Base-by-base conservation (phyloP, 78 protist species). In the Salpingoeca rosetta region DNA sequence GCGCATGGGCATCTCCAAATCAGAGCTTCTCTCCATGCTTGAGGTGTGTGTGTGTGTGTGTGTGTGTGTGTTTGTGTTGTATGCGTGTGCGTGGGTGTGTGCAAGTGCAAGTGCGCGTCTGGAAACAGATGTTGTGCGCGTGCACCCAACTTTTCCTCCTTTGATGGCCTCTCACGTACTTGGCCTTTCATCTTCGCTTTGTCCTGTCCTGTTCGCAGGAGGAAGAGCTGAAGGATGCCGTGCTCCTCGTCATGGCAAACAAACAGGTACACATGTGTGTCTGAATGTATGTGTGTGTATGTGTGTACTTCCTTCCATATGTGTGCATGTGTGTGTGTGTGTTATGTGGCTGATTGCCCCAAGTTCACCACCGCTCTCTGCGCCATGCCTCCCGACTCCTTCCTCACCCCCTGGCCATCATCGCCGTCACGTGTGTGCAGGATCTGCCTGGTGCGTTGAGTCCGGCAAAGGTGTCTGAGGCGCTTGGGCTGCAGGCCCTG, bases 161-260 rank as follows among this genome's bases (percentile, higher is more conserved):
- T 85, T 85, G 28, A 10, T 26, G 42, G 24, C 40, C 37, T 37
- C 37, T 87, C 17, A 17, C 24, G 26, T 24, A 24, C 7, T 87
- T 27, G 37, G 26, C 37, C n/a, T n/a, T n/a, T n/a, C n/a, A n/a
- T n/a, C n/a, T n/a, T n/a, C 79, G 28, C 74, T 82, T 17, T 7
- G 28, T 82, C 38, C 40, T 12, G 38, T 82, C 7, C 1, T 45
- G 35, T 72, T 3, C 36, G 25, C 3, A 74, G 79, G 92, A 95
- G 57, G 96, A 95, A 24, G 97, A 93, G 86, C 88, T 94, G 36
- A 86, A 90, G 56, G 92, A 92, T 3, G 92, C 96, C 0, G 88
- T 91, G 40, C 95, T 96, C 37, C 83, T 94, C 10, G 96, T 96
- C 26, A 90, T 96, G 22, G 98, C 98, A 10, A 96, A 96, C 89